These are phyloP conservation scores for Fusarium udum DNA, from an alignment of 2,329 filamentous ascomycete genomes.

Conservation along the genomic window DNA sequence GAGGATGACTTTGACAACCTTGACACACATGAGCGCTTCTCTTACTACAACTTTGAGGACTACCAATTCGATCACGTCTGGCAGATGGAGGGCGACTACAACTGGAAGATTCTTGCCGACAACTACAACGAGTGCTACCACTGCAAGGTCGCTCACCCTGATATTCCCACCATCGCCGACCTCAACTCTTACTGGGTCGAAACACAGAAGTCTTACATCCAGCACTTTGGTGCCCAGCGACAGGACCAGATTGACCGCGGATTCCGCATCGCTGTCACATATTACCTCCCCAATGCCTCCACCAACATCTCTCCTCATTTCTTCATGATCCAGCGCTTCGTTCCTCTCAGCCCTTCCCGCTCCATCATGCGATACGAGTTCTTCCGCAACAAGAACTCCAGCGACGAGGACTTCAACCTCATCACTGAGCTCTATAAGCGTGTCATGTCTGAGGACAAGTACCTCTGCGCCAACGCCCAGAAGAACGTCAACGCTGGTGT, in stretches of 20 bases:
- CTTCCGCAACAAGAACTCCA: conserved; percentile 68
- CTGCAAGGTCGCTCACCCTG: conserved; percentile 67
- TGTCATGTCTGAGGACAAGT: conserved; percentile 72
- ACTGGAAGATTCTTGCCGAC: conserved; percentile 70
- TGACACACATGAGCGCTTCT: conserved; percentile 57
- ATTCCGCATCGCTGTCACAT: conserved; percentile 57
- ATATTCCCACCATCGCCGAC: conserved; percentile 65
- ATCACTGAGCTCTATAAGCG: conserved; percentile 70
- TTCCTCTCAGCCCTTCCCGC: conserved; percentile 61
- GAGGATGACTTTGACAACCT: conserved; percentile 60
- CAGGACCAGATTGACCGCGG: conserved; percentile 59
- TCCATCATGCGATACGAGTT: conserved; percentile 70
- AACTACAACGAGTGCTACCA: conserved; percentile 76
- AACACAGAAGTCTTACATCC: conserved; percentile 58
- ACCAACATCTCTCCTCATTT: conserved; percentile 66
- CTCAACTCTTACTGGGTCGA: conserved; percentile 64
- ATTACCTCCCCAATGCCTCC: conserved; percentile 62
- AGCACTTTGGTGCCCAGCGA: conserved; percentile 59
- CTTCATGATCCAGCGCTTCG: conserved; percentile 71
- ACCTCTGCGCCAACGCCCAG: conserved; percentile 67
- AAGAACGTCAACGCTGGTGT: conserved; percentile 69
- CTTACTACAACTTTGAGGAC: conserved; percentile 59
- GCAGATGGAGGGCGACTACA: conserved; percentile 65
- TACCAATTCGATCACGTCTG: conserved; percentile 67
- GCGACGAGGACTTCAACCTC: conserved; percentile 65